Percentiles rank a stretch among this genome's conserved stretches.
Evolutionary conservation across 768 basidiomycete genomes (phyloP).

Genomic region (Rhizopogon vesiculosus): DNA sequence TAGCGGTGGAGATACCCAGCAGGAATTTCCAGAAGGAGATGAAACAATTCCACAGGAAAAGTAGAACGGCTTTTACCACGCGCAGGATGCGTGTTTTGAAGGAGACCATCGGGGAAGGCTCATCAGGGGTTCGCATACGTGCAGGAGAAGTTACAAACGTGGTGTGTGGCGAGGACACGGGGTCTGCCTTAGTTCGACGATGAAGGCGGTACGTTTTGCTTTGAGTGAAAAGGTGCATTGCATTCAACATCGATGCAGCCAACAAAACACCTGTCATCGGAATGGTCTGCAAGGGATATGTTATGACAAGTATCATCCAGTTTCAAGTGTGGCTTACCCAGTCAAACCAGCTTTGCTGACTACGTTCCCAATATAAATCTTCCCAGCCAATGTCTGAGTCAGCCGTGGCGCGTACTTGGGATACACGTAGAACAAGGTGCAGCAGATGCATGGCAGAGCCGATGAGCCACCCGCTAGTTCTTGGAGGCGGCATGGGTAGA

Average conservation of each 20-base stretch:
- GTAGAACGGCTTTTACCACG: slow-evolving; percentile 29
- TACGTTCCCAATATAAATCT: slow-evolving; percentile 66
- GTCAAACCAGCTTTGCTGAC: slow-evolving; percentile 67
- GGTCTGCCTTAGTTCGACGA: slow-evolving; percentile 45
- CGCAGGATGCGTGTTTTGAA: slow-evolving; percentile 33
- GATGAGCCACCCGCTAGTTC: slow-evolving; percentile 60
- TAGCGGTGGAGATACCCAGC: slow-evolving; percentile 51
- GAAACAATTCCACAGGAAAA: slow-evolving; percentile 45
- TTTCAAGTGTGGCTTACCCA: slow-evolving; percentile 51
- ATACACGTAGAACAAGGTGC: slow-evolving; percentile 62
- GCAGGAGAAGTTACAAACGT: slow-evolving; percentile 52
- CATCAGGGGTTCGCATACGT: slow-evolving; percentile 20
- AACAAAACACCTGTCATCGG: slow-evolving; percentile 58
- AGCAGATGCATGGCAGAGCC: slow-evolving; percentile 63
- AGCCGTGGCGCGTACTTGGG: slow-evolving; percentile 48
- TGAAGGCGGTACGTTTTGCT: slow-evolving; percentile 67
- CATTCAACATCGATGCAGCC: slow-evolving; percentile 49
- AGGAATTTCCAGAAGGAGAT: slow-evolving; percentile 62
- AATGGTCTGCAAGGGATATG: slow-evolving; percentile 45
- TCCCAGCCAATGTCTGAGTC: slow-evolving; percentile 77
- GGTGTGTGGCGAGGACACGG: slow-evolving; percentile 65
- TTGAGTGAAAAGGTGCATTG: slow-evolving; percentile 66
- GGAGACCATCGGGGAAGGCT: slow-evolving; percentile 40
- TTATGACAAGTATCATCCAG: slow-evolving; percentile 2
- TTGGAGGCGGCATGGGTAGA: slow-evolving; percentile 64